Conservation (phyloP, 2,329 filamentous ascomycete genomes). For the Aureobasidium mangrovei region DNA sequence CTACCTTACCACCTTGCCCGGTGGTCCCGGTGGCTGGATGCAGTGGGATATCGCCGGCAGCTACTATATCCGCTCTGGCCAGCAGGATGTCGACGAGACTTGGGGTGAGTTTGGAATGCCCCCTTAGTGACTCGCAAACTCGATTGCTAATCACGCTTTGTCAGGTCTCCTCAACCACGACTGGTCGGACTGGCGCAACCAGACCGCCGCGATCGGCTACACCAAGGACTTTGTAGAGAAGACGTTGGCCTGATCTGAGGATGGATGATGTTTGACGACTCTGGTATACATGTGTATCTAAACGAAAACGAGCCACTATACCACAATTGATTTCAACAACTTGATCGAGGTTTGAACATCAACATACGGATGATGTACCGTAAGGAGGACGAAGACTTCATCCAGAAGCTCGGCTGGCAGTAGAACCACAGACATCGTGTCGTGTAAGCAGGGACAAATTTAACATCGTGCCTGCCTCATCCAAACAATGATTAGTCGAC, state of each 20-base stretch:
- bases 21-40: constrained; percentile 47
- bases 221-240: constrained; percentile 8
- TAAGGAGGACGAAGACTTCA: too few relatives aligned
- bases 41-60: constrained; percentile 43
- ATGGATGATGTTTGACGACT: background rate
- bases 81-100: constrained; percentile 47
- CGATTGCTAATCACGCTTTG: background rate
- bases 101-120: constrained; percentile 34
- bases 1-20: constrained; percentile 36
- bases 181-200: constrained; percentile 35
- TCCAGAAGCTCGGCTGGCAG: too few relatives aligned
- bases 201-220: background rate
- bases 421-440: too few relatives aligned
- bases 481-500: too few relatives aligned
- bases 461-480: too few relatives aligned
- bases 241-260: background rate
- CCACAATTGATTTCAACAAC: too few relatives aligned
- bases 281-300: background rate
- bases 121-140: background rate
- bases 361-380: too few relatives aligned
- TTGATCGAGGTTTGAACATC: too few relatives aligned
- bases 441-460: too few relatives aligned
- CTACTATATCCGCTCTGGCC: constrained; percentile 48
- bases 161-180: constrained; percentile 44
- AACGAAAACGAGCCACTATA: too few relatives aligned